Conservation (phyloP, 495 filamentous ascomycete genomes). For the Talaromyces stipitatus region DNA sequence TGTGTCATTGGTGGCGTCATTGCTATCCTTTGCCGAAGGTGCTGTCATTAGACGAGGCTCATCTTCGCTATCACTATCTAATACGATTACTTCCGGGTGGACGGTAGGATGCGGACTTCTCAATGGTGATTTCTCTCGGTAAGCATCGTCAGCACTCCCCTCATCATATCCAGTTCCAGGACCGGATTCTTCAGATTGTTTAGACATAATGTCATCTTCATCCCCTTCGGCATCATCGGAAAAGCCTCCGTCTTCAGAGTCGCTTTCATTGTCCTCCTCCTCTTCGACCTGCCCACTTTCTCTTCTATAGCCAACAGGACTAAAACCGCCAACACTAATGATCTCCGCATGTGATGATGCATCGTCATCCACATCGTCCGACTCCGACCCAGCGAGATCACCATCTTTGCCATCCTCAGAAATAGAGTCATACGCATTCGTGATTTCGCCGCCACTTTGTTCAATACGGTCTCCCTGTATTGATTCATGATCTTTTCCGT, state of each 20-base stretch:
- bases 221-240: conserved; percentile 13
- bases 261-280: conserved; percentile 9
- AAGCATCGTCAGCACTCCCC: neutral
- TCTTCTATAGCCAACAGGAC: neutral
- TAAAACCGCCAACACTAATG: neutral
- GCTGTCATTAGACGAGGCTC: conserved; percentile 15
- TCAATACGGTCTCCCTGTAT: neutral
- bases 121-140: neutral
- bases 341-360: neutral
- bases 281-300: neutral
- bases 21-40: neutral
- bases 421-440: neutral
- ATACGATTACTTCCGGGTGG: conserved; percentile 29
- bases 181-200: conserved; percentile 4
- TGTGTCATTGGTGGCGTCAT: neutral
- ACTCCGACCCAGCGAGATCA: neutral
- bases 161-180: conserved; percentile 5
- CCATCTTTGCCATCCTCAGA: neutral
- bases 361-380: neutral
- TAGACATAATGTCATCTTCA: neutral
- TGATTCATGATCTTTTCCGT: conserved; percentile 3
- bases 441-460: neutral
- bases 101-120: conserved; percentile 7
- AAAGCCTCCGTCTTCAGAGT: conserved; percentile 13
- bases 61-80: conserved; percentile 39